Evolutionary conservation across 768 basidiomycete genomes (phyloP).

Genomic region (Rhizopogon vesiculosus): DNA sequence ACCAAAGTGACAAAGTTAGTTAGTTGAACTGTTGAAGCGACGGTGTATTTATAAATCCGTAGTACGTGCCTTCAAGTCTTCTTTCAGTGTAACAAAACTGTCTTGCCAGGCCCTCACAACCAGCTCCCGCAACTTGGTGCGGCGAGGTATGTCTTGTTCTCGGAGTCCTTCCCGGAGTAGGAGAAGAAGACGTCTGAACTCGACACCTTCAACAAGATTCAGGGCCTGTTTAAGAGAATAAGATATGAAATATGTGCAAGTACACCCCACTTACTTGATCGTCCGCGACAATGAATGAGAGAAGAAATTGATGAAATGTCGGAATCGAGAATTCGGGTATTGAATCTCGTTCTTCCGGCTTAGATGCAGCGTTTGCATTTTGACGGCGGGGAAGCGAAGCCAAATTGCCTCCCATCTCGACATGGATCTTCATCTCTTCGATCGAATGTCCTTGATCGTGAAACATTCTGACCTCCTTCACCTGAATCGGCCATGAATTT

Average conservation of each 20-base stretch:
- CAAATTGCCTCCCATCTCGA: background rate
- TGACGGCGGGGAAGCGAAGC: background rate
- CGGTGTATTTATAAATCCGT: too few species aligned
- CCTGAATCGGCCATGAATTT: background rate
- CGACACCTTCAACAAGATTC: too few species aligned
- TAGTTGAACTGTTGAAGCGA: too few species aligned
- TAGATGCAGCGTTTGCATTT: background rate
- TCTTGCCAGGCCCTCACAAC: constrained; percentile 17
- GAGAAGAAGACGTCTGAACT: constrained; percentile 19
- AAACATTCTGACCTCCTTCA: background rate
- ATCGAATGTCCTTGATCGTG: background rate
- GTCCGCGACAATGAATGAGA: background rate
- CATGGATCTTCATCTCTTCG: background rate
- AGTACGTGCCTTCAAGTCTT: constrained; percentile 12
- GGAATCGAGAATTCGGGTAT: background rate
- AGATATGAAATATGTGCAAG: background rate
- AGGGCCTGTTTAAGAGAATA: constrained; percentile 24
- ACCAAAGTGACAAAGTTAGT: too few species aligned
- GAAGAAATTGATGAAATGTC: background rate
- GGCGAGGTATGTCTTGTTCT: constrained; percentile 21
- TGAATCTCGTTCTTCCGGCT: background rate
- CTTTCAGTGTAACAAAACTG: constrained; percentile 14
- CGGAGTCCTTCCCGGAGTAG: constrained; percentile 16
- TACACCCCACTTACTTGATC: background rate
- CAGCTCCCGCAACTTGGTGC: constrained; percentile 13